Evolutionary conservation across 495 filamentous ascomycete genomes (phyloP).

Genomic region (Neurospora sp.): DNA sequence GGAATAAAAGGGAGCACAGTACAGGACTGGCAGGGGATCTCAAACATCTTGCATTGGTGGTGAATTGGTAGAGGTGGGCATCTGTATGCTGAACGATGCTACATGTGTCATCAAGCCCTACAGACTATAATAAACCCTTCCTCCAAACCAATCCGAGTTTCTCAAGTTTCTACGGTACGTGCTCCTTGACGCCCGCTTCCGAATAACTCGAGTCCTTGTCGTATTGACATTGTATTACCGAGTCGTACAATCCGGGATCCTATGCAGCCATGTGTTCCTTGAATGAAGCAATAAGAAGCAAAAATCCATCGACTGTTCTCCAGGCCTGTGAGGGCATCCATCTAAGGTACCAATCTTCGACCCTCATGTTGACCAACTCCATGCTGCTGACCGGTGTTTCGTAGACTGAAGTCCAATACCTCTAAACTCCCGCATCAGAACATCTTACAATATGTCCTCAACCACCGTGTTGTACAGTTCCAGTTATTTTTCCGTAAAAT

Average conservation of each 20-base stretch:
- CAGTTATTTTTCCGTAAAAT: too few species aligned
- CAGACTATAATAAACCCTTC: neutral
- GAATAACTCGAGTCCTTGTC: neutral
- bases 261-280: neutral
- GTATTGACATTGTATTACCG: neutral
- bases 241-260: neutral
- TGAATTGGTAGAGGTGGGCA: neutral
- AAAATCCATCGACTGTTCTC: neutral
- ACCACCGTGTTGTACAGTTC: too few species aligned
- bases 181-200: neutral
- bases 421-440: too few species aligned
- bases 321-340: neutral
- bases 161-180: neutral
- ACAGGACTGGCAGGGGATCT: neutral
- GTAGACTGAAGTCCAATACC: too few species aligned
- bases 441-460: too few species aligned
- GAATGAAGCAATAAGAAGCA: neutral
- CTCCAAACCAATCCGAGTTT: neutral
- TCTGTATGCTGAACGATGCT: neutral
- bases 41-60: neutral
- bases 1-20: neutral
- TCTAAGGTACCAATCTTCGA: neutral
- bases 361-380: neutral
- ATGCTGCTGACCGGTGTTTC: neutral
- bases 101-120: neutral